Conservation (phyloP, 2,329 filamentous ascomycete genomes). For the Pyrenochaeta sp. region DNA sequence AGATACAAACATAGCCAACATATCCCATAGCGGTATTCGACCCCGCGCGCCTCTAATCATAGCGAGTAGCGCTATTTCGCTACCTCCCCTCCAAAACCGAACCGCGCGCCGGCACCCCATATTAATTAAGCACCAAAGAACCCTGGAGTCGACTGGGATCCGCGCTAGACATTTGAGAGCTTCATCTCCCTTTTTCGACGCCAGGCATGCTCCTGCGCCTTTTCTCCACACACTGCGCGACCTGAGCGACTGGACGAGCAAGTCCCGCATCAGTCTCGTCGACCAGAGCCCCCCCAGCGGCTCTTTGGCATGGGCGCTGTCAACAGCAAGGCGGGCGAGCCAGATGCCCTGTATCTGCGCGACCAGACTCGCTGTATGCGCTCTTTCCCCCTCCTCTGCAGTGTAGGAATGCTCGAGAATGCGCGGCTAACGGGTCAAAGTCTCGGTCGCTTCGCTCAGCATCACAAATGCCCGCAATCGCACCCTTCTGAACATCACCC, state of each 20-base stretch:
- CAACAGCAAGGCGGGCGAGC: constrained; percentile 83
- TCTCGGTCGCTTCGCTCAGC: constrained; percentile 84
- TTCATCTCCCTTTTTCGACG: constrained; percentile 19
- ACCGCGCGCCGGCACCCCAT: constrained; percentile 37
- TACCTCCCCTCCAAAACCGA: constrained; percentile 27
- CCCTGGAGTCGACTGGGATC: constrained; percentile 21
- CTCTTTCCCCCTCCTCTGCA: not conserved
- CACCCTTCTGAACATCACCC: constrained; percentile 77
- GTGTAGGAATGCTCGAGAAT: constrained; percentile 6
- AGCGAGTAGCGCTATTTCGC: constrained; percentile 31
- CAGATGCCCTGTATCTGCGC: constrained; percentile 79
- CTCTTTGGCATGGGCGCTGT: constrained; percentile 80
- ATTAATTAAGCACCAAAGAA: constrained; percentile 37
- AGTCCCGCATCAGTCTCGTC: constrained; percentile 20
- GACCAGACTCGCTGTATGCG: constrained; percentile 88
- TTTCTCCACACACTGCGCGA: constrained; percentile 13
- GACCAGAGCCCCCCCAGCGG: constrained; percentile 11
- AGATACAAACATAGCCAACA: constrained; percentile 22
- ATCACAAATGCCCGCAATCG: constrained; percentile 83
- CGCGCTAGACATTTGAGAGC: constrained; percentile 16
- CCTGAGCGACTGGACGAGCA: constrained; percentile 31
- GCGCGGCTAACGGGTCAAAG: constrained; percentile 59
- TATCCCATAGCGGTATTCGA: constrained; percentile 6
- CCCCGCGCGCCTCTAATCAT: constrained; percentile 28
- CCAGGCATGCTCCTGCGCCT: constrained; percentile 43